These are phyloP conservation scores for Solanum sparsipilum DNA, from an alignment of 257 asterid genomes.

Conservation along the genomic window DNA sequence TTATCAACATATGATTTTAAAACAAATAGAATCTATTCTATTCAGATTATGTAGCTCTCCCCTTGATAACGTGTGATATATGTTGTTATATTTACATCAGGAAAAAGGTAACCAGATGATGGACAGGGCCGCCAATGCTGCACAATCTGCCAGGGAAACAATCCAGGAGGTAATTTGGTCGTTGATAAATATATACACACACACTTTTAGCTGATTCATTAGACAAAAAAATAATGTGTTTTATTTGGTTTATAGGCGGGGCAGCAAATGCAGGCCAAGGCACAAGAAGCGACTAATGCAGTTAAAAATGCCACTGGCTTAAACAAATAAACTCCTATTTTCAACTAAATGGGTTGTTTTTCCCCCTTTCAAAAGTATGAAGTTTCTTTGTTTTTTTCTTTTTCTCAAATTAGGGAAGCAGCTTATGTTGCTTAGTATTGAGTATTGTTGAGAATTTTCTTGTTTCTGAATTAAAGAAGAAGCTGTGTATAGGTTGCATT, in stretches of 20 bases:
- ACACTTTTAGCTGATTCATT: neutral
- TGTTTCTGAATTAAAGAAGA: neutral
- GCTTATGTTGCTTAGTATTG: neutral
- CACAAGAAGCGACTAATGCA: constrained; percentile 25
- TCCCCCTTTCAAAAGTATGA: neutral
- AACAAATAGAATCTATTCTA: neutral
- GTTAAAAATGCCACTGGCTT: constrained; percentile 27
- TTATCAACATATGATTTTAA: neutral
- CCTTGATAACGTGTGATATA: neutral
- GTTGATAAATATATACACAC: neutral
- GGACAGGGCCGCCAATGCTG: constrained; percentile 21
- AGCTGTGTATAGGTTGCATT: neutral
- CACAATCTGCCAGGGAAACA: constrained; percentile 27
- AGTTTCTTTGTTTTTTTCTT: neutral
- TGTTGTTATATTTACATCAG: constrained; percentile 1
- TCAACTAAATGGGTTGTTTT: neutral
- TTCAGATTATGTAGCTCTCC: neutral
- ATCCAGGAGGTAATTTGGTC: constrained; percentile 9
- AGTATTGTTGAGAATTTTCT: neutral
- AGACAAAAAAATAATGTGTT: neutral
- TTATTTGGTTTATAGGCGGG: constrained; percentile 5
- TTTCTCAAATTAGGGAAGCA: neutral
- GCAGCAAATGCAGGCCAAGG: constrained; percentile 19
- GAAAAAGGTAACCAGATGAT: constrained; percentile 32
- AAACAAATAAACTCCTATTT: neutral